Percentiles rank a stretch among this genome's conserved stretches.
Evolutionary conservation across 2,329 filamentous ascomycete species (phyloP).

Genomic region (Diaporthe capsici): DNA sequence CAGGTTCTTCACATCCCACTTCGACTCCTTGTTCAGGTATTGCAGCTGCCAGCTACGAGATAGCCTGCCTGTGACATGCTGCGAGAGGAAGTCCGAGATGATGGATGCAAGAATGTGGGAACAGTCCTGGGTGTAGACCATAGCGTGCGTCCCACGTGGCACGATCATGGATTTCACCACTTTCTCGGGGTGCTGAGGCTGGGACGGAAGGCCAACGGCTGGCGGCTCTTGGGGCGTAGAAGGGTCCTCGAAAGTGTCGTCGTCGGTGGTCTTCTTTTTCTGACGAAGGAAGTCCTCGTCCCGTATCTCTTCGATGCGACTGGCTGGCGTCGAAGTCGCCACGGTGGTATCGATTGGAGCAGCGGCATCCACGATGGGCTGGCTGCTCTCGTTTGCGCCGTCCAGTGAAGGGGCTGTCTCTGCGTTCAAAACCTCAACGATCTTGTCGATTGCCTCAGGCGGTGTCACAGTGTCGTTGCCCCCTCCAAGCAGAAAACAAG

Average conservation of each 20-base stretch:
- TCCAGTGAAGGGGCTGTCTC: constrained; percentile 43
- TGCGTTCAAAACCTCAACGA: constrained; percentile 61
- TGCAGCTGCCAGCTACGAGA: constrained; percentile 92
- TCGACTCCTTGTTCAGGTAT: constrained; percentile 85
- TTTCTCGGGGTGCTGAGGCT: constrained; percentile 63
- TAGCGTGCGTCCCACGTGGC: constrained; percentile 82
- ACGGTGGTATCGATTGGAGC: constrained; percentile 60
- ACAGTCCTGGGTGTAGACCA: constrained; percentile 84
- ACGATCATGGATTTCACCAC: constrained; percentile 79
- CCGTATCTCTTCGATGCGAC: constrained; percentile 55
- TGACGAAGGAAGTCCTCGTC: constrained; percentile 54
- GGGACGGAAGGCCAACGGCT: constrained; percentile 59
- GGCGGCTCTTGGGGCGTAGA: constrained; percentile 61
- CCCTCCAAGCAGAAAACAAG: constrained; percentile 84
- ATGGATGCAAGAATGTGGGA: constrained; percentile 84
- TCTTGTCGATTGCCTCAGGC: constrained; percentile 78
- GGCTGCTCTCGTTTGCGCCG: constrained; percentile 39
- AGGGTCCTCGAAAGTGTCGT: constrained; percentile 59
- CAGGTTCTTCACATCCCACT: constrained; percentile 98
- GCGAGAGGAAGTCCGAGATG: constrained; percentile 84
- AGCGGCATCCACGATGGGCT: constrained; percentile 61
- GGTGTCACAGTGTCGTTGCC: constrained; percentile 83
- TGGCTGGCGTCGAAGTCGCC: constrained; percentile 44
- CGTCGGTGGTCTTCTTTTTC: constrained; percentile 42
- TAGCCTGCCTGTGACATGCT: constrained; percentile 81